Percentiles rank a stretch among this genome's conserved stretches.
Conservation (phyloP, 2,329 filamentous ascomycete species). For the Thelonectria rubi region DNA sequence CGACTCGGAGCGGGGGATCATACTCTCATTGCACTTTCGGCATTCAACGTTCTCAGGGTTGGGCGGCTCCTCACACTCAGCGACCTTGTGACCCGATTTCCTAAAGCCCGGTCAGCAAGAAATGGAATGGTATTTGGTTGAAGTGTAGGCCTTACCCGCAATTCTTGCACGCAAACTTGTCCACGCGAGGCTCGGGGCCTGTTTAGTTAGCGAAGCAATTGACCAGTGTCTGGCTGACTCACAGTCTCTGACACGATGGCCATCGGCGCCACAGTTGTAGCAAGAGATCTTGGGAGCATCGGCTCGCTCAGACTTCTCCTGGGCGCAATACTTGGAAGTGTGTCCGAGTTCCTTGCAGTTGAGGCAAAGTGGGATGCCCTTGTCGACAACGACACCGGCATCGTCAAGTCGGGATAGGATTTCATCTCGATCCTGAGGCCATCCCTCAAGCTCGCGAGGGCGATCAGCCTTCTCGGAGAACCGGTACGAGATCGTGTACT, state of each 20-base stretch:
- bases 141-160: constrained; percentile 58
- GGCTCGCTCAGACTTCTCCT: constrained; percentile 62
- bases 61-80: constrained; percentile 68
- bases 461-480: constrained; percentile 66
- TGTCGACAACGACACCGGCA: constrained; percentile 70
- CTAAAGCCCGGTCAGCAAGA: constrained; percentile 41
- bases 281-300: constrained; percentile 63
- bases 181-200: constrained; percentile 68
- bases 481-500: constrained; percentile 71
- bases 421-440: constrained; percentile 67
- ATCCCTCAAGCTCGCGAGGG: constrained; percentile 66
- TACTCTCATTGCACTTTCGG: constrained; percentile 70
- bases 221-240: constrained; percentile 42
- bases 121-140: background rate
- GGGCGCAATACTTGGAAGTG: constrained; percentile 64
- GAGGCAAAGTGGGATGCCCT: constrained; percentile 66
- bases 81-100: constrained; percentile 59
- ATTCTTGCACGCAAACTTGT: constrained; percentile 74
- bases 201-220: constrained; percentile 22
- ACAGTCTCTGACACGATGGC: constrained; percentile 77
- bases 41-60: constrained; percentile 71
- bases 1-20: constrained; percentile 36
- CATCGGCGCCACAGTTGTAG: constrained; percentile 69
- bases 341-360: constrained; percentile 75
- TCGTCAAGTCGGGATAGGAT: constrained; percentile 71